phyloP scores from a whole-genome alignment of 164 flowering plant species.

The Vitis vinifera region DNA sequence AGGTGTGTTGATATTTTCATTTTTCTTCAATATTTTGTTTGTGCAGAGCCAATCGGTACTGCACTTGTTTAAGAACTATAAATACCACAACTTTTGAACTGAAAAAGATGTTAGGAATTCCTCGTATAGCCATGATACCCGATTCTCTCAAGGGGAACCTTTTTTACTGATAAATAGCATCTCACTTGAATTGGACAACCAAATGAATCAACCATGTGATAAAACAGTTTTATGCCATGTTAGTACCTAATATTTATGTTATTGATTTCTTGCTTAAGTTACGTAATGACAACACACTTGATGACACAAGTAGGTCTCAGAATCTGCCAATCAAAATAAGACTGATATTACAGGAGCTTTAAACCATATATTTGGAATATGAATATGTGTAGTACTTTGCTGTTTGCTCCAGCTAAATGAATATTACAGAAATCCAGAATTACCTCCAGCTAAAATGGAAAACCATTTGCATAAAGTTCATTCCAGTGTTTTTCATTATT shows the following conservation, averaged over 20 bases:
- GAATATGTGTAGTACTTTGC: not conserved
- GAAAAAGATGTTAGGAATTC: not conserved
- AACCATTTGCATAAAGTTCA: not conserved
- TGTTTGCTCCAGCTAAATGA: too few relatives aligned
- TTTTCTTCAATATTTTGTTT: not conserved
- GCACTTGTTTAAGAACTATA: not conserved
- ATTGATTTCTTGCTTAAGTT: not conserved
- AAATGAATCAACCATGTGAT: not conserved
- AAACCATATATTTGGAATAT: too few relatives aligned
- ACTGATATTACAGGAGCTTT: not conserved
- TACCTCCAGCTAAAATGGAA: not conserved
- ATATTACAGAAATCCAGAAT: not conserved
- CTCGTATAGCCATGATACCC: not conserved
- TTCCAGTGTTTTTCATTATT: not conserved
- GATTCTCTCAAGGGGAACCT: not conserved
- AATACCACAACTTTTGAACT: not conserved
- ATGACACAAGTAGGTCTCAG: not conserved
- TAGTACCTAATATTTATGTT: not conserved
- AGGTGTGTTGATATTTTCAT: slow-evolving; percentile 47
- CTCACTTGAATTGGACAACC: not conserved
- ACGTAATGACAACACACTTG: not conserved
- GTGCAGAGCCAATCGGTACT: not conserved
- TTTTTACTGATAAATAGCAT: not conserved
- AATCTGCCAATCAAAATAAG: not conserved
- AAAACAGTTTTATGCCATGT: too few relatives aligned